Base-by-base conservation (phyloP, 805 yeast genomes). In the Metschnikowia orientalis region DNA sequence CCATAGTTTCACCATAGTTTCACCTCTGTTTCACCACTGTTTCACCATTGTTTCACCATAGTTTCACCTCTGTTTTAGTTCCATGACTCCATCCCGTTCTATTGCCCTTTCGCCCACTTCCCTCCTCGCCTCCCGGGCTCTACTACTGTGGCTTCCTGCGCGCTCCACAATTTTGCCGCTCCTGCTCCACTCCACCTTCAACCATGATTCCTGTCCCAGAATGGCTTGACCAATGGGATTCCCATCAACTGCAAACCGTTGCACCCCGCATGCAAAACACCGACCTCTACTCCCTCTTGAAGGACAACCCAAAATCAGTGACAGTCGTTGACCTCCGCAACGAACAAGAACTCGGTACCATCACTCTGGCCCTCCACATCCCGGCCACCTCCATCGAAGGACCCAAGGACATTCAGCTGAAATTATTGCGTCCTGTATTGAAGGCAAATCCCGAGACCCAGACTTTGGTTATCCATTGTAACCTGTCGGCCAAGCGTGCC, bases 301-400 rank as follows among this genome's bases (percentile, higher is more conserved):
- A 40, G 22, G 33, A 14, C 4, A 25, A 30, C 10, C 44, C 44
- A 3, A 27, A 35, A 9, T 25, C 42, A 1, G 40, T 45, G 6
- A 28, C 42, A 0, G 42, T 51, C 8, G 41, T 51, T 35, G 56
- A 51, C 27, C 28, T 51, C 15, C 38, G 56, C 10, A 45, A 44
- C 26, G 53, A 50, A 9, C 37, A 41, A 7, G 45, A 30, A 15
- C 34, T 34, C 8, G 51, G 43, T 2, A 30, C 23, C 23, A 40
- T 51, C 30, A 38, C 36, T 9, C 20, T 37, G 34, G 47, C 54
- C 6, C 31, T 47, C 18, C 42, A 42, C 28, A 40, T 50, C 15
- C 53, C 56, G 10, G 54, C 54, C 18, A 45, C 53, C 7, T 29
- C 27, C 4, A 32, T 48, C 12, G 32, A 39, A 8, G 54, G 54